phyloP scores from a whole-genome alignment of 768 basidiomycete species.

The Sarcomyxa edulis region DNA sequence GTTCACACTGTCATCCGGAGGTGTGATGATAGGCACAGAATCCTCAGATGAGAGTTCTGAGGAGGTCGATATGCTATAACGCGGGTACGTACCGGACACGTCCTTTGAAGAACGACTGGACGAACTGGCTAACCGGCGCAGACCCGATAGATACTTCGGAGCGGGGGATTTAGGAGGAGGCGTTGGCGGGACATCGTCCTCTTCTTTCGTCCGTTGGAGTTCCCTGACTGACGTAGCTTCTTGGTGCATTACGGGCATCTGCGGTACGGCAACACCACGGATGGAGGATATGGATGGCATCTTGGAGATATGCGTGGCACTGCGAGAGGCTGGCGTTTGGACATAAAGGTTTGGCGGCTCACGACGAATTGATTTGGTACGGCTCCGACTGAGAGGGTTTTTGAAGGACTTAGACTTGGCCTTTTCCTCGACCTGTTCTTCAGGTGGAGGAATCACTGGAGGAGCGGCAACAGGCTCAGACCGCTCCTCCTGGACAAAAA shows the following conservation, averaged over 20 bases:
- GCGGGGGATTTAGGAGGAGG: conserved; percentile 48
- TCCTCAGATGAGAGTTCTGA: conserved; percentile 68
- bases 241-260: too few species aligned
- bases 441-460: neutral
- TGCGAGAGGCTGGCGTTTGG: too few species aligned
- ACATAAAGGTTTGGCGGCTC: too few species aligned
- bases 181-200: conserved; percentile 27
- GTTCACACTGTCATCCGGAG: conserved; percentile 40
- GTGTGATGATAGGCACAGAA: conserved; percentile 54
- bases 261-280: too few species aligned
- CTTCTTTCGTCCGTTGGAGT: too few species aligned
- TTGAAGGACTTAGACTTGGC: conserved; percentile 1
- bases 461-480: neutral
- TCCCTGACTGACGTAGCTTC: too few species aligned
- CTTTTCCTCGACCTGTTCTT: neutral
- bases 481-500: conserved; percentile 8
- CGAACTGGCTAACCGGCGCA: conserved; percentile 41
- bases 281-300: too few species aligned
- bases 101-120: conserved; percentile 21
- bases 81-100: conserved; percentile 36
- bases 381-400: neutral
- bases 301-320: too few species aligned
- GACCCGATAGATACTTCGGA: conserved; percentile 42
- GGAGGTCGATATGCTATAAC: conserved; percentile 55
- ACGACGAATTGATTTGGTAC: neutral